These are phyloP conservation scores for Reutealis trisperma DNA, from an alignment of 345 rosid genomes.

Conservation along the genomic window DNA sequence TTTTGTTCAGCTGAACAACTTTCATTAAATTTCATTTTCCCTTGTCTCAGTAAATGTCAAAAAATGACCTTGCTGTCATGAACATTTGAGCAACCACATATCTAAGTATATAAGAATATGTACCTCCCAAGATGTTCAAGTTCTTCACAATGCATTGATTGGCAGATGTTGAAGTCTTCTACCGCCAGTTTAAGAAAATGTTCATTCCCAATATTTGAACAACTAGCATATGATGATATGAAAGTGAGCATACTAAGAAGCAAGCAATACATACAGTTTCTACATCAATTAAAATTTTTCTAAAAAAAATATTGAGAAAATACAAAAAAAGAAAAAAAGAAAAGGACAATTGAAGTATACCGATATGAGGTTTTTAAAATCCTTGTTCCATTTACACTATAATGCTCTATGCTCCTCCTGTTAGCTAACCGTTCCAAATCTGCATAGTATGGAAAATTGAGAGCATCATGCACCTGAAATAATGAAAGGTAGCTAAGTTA, in stretches of 20 bases:
- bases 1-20: background rate
- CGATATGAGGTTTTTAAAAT: slow-evolving; percentile 58
- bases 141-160: slow-evolving; percentile 58
- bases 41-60: background rate
- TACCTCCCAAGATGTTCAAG: slow-evolving; percentile 70
- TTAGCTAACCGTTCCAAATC: slow-evolving; percentile 57
- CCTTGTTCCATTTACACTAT: slow-evolving; percentile 38
- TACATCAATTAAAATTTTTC: background rate
- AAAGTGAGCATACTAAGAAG: background rate
- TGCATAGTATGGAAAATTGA: slow-evolving; percentile 52
- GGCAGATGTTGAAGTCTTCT: slow-evolving; percentile 71
- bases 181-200: slow-evolving; percentile 64
- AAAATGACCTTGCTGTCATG: background rate
- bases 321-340: background rate
- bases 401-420: slow-evolving; percentile 59
- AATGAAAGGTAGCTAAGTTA: slow-evolving; percentile 4
- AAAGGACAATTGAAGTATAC: slow-evolving; percentile 33
- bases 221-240: slow-evolving; percentile 43
- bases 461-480: slow-evolving; percentile 68
- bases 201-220: slow-evolving; percentile 34
- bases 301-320: background rate
- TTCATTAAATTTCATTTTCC: background rate
- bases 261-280: background rate
- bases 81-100: slow-evolving; percentile 4
- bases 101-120: background rate